Evolutionary conservation across 2,329 filamentous ascomycete genomes (phyloP).

Genomic region (Colletotrichum acutatum): DNA sequence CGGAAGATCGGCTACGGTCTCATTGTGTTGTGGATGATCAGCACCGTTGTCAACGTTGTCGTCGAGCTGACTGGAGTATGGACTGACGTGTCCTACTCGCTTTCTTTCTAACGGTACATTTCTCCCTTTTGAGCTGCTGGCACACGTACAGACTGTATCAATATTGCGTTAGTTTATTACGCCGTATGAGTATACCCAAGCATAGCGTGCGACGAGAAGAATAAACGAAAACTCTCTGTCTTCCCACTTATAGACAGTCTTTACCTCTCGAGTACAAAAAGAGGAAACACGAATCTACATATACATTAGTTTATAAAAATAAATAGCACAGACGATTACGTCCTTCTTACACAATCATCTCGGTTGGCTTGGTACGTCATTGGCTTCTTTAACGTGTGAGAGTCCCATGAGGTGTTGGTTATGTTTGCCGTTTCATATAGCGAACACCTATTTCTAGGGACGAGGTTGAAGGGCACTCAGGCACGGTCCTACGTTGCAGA

Average conservation of each 20-base stretch:
- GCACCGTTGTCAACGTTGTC: constrained; percentile 83
- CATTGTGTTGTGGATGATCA: constrained; percentile 82
- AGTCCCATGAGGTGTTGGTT: not conserved
- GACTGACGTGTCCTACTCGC: constrained; percentile 47
- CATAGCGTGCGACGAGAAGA: constrained; percentile 25
- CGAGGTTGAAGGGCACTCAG: not conserved
- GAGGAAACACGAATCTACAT: not conserved
- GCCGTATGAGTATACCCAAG: constrained; percentile 19
- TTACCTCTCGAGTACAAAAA: constrained; percentile 1
- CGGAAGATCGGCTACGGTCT: constrained; percentile 83
- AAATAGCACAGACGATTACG: not conserved
- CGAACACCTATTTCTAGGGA: not conserved
- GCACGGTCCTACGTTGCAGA: constrained; percentile 22
- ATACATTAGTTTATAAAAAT: constrained; percentile 5
- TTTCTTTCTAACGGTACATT: constrained; percentile 4
- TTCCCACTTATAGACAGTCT: constrained; percentile 18
- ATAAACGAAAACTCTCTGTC: not conserved
- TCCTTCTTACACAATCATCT: not conserved
- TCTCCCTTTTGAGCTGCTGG: not conserved
- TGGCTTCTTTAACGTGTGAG: not conserved
- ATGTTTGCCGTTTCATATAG: constrained; percentile 7
- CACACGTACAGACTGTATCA: constrained; percentile 13
- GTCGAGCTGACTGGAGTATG: constrained; percentile 76
- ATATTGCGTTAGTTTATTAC: constrained; percentile 20
- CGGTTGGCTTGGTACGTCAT: constrained; percentile 3